Base-by-base conservation (phyloP, 495 filamentous ascomycete genomes). In the Aspergillus bridgeri region DNA sequence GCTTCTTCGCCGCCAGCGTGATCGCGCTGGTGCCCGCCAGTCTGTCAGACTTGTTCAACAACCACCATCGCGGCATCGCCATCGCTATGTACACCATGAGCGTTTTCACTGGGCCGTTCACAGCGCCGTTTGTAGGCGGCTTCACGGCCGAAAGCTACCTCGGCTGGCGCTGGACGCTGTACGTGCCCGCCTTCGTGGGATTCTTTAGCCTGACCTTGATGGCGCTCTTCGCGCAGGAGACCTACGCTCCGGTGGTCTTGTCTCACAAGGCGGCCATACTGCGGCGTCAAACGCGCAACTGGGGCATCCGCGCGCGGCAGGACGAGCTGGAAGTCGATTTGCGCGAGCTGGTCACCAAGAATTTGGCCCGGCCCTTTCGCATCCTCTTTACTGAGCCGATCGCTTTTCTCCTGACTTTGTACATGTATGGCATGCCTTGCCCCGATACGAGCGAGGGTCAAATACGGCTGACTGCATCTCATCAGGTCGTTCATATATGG, bases 11-110 rank as follows among this genome's bases (percentile, higher is more conserved):
- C 0, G 78, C 78, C 1, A 77, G 74, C 54, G 73, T 79, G 0
- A 69, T 83, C 3, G 73, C 78, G 3, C 66, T 79, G 11, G 79
- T 81, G 3, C 79, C 74, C 0, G 79, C 76, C 0, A 72, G 74
- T 3, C 72, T 82, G 21, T 75, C 77, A 4, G 80, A 83, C 58
- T 66, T 82, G 54, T 80, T 73, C 63, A 68, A 75, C 52, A 76
- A 73, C n/a, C 56, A 64, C 4, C 68, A 72, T 21, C 72, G 80
- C 3, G 72, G 77, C 1, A 60, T 73, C 1, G 75, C 80, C 3
- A 71, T 84, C 4, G 59, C 75, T 6, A 62, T 83, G n/a, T 83
- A 79, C 45, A 72, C 75, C 6, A 63, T 72, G 20, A 65, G 73
- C 0, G 75, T 81, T 0, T 76, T 81, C 33, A 57, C 66, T 2